Conservation (phyloP, 306 rosid species). For the Pterocarpus santalinus region DNA sequence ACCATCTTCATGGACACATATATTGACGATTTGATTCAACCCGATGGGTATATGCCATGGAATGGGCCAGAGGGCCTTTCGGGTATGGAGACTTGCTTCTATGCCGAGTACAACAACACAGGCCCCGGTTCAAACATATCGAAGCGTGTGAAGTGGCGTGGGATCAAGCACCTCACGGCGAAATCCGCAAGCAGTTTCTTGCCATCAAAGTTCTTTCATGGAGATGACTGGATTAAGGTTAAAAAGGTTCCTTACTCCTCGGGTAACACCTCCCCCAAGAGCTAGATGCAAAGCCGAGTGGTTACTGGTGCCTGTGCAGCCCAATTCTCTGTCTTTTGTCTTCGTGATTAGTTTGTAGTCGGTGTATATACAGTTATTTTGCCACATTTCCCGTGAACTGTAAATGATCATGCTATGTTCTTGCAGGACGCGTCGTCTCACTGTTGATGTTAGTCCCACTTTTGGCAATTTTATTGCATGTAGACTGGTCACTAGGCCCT, state of each 20-base stretch:
- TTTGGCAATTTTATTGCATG: not conserved
- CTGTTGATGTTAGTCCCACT: not conserved
- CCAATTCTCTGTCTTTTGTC: not conserved
- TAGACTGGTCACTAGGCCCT: too few species aligned
- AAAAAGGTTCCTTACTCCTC: slow-evolving; percentile 59
- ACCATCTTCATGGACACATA: slow-evolving; percentile 64
- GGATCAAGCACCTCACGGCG: slow-evolving; percentile 58
- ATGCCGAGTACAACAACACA: slow-evolving; percentile 57
- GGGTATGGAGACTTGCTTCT: slow-evolving; percentile 56
- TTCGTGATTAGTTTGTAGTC: slow-evolving; percentile 7
- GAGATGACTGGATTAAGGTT: slow-evolving; percentile 65
- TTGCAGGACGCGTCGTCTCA: not conserved
- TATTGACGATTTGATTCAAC: slow-evolving; percentile 63
- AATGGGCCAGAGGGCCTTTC: slow-evolving; percentile 29
- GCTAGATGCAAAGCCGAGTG: not conserved
- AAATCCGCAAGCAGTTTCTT: slow-evolving; percentile 29
- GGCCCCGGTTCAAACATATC: slow-evolving; percentile 72
- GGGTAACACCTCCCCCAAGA: not conserved
- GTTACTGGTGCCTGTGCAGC: not conserved
- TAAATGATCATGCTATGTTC: slow-evolving; percentile 12
- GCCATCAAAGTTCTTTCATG: slow-evolving; percentile 48
- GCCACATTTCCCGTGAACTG: not conserved
- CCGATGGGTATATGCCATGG: slow-evolving; percentile 79
- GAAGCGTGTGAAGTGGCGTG: slow-evolving; percentile 67
- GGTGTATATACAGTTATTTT: not conserved